Conservation (phyloP, 2,329 filamentous ascomycete species). For the Dothideomycetidae sp. region DNA sequence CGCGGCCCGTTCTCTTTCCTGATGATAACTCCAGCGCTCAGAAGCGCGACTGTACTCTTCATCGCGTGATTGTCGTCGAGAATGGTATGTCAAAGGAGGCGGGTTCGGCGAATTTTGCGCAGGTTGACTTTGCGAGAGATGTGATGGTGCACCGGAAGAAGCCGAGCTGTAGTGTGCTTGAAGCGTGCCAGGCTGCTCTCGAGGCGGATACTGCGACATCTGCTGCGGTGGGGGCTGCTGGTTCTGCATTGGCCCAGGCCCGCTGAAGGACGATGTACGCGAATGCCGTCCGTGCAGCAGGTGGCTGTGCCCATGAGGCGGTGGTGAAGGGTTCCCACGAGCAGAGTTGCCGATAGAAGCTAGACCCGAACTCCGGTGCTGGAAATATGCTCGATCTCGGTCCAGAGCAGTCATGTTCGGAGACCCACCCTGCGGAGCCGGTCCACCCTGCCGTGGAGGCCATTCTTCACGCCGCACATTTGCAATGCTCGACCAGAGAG, state of each 20-base stretch:
- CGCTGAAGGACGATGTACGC: slow-evolving; percentile 12
- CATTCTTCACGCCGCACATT: slow-evolving; percentile 16
- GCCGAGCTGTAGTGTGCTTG: slow-evolving; percentile 16
- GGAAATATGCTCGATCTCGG: slow-evolving; percentile 19
- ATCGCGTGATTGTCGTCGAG: slow-evolving; percentile 19
- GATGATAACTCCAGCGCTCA: no score
- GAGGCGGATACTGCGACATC: slow-evolving; percentile 7
- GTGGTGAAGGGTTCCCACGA: slow-evolving; percentile 23
- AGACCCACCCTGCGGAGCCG: slow-evolving; percentile 15
- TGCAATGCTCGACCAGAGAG: slow-evolving; percentile 12
- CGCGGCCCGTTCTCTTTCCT: slow-evolving; percentile 12
- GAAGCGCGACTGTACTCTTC: slow-evolving; percentile 10
- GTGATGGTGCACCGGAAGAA: slow-evolving; percentile 5
- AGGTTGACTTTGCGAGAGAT: slow-evolving; percentile 13
- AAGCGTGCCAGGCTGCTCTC: slow-evolving; percentile 1
- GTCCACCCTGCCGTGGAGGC: slow-evolving; percentile 12
- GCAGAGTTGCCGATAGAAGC: slow-evolving; percentile 17
- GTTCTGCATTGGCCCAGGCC: slow-evolving; percentile 13
- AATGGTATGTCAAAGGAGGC: slow-evolving; percentile 15
- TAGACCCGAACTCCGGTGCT: slow-evolving; percentile 18
- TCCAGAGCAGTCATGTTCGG: slow-evolving; percentile 16
- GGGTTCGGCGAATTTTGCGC: slow-evolving; percentile 15
- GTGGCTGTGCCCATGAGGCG: slow-evolving; percentile 17
- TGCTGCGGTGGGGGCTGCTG: slow-evolving; percentile 12
- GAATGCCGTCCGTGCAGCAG: slow-evolving; percentile 21